These are phyloP conservation scores for Fagopyrum esculentum DNA, from an alignment of 148 eudicot species.

Conservation along the genomic window DNA sequence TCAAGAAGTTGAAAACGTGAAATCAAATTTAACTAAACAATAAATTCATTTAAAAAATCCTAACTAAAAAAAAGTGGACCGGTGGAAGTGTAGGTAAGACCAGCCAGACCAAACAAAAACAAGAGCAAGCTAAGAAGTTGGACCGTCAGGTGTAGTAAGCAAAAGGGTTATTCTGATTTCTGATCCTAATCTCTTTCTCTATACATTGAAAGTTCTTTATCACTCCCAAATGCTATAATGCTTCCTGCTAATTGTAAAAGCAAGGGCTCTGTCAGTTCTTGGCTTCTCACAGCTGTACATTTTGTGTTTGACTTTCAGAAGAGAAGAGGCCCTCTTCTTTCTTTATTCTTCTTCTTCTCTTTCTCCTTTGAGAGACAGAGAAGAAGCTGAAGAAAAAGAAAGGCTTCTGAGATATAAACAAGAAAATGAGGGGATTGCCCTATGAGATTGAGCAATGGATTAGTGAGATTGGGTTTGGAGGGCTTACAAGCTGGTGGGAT, in stretches of 20 bases:
- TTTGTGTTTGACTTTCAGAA: constrained; percentile 14
- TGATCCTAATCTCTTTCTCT: background rate
- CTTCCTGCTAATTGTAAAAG: constrained; percentile 11
- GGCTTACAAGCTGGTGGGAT: constrained; percentile 52
- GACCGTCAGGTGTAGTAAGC: constrained; percentile 18
- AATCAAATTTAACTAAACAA: constrained; percentile 3
- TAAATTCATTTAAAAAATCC: background rate
- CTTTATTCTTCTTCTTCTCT: constrained; percentile 6
- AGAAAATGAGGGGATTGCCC: constrained; percentile 36
- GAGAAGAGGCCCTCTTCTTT: background rate
- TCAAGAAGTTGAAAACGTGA: background rate
- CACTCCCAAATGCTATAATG: constrained; percentile 12
- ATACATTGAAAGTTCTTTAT: background rate
- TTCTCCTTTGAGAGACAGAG: background rate
- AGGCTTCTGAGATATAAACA: background rate
- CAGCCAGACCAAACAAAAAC: constrained; percentile 4
- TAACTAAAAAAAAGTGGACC: background rate
- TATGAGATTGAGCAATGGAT: constrained; percentile 24
- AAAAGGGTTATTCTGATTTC: background rate
- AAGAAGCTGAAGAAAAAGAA: constrained; percentile 6
- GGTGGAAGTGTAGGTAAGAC: constrained; percentile 18
- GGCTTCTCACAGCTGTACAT: constrained; percentile 17
- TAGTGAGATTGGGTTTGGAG: constrained; percentile 20
- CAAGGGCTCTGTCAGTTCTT: constrained; percentile 14
- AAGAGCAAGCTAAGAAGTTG: background rate